Conservation (phyloP, 352 stramenopile species). For the Phytophthora meadii region DNA sequence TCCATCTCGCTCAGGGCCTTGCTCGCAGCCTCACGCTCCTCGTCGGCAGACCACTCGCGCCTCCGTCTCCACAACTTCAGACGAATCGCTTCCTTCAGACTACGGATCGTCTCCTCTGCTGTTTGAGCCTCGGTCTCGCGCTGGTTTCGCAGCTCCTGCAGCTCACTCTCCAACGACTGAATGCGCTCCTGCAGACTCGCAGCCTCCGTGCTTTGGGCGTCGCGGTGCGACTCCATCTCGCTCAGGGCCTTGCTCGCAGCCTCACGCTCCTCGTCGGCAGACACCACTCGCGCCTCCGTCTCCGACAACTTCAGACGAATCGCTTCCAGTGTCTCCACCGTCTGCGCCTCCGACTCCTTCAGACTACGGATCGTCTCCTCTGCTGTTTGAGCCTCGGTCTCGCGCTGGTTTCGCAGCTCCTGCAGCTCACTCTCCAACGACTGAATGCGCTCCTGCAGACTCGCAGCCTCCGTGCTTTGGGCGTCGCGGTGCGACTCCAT, state of each 20-base stretch:
- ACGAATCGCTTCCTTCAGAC: conserved; percentile 30
- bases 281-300: conserved; percentile 18
- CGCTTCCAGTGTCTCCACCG: conserved; percentile 17
- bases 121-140: conserved; percentile 12
- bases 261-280: conserved; percentile 23
- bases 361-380: conserved; percentile 26
- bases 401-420: conserved; percentile 19
- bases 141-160: background rate
- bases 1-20: no score
- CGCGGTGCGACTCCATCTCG: conserved; percentile 23
- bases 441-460: conserved; percentile 13
- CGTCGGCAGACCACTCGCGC: conserved; percentile 3
- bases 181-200: conserved; percentile 13
- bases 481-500: conserved; percentile 26
- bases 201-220: conserved; percentile 18
- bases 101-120: conserved; percentile 1
- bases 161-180: background rate
- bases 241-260: conserved; percentile 20
- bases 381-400: conserved; percentile 15
- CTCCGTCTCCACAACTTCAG: conserved; percentile 31
- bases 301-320: conserved; percentile 29
- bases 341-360: conserved; percentile 20
- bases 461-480: conserved; percentile 21
- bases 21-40: no score
- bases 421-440: conserved; percentile 29